Base-by-base conservation (phyloP, 495 filamentous ascomycete genomes). In the Xylaria venustula region DNA sequence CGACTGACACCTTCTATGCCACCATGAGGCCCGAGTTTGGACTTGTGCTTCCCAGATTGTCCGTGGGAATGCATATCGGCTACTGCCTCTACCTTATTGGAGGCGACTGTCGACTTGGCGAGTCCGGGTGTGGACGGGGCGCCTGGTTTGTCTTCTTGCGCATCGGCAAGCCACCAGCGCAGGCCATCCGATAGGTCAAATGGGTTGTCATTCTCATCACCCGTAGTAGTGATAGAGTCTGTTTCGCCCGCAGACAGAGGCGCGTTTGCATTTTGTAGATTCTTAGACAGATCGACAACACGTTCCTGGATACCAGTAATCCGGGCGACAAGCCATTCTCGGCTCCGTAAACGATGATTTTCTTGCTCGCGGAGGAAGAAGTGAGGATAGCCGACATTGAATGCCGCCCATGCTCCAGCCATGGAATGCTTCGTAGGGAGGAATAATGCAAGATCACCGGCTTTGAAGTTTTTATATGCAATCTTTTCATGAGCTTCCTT, bases 321-420 rank as follows among this genome's bases (percentile, higher is more conserved):
- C 12, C 94, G 88, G 36, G 95, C 94, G 5, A 99, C 86, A 3
- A 99, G 84, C 91, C 93, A 99, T 66, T 98, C 95, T 23, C 91
- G 82, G 28, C 80, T 84, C 41, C 87, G 81, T 12, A 99, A 81
- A 59, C 92, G 89, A 67, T 98, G 95, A 0, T 81, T 79, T 57
- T 97, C 92, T 72, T 95, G 91, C 73, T 99, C 94, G 30, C 91
- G 88, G 0, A 99, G 79, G 77, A 99, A 99, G 76, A 92, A 97
- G 72, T 99, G 94, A 14, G 94, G 94, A 52, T 91, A 93, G 0
- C 92, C 92, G 47, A 98, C 88, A 68, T 99, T 99, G 79, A 99
- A 99, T 3, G 95, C 94, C 4, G 94, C 94, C 94, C 94, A 99
- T 3, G 94, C 92, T 9, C 94, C 87, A 5, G 92, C 94, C 23